Evolutionary conservation across 2,329 filamentous ascomycete genomes (phyloP), one percentile per base, ranked within the genome.

Genomic region (Alternaria incomplexa): DNA sequence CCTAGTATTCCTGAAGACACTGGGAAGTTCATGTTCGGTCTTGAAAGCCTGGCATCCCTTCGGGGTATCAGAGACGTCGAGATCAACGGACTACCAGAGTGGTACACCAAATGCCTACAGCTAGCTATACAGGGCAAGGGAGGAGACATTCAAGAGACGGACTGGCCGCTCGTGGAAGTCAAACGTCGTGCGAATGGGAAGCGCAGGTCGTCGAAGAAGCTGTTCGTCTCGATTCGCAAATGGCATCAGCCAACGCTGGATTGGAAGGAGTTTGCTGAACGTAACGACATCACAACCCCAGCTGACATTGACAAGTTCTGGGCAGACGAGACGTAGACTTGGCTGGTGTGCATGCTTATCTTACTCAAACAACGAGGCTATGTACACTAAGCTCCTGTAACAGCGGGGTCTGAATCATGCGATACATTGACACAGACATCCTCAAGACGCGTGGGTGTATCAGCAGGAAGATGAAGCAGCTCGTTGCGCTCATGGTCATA

Each of bases 241-340:
- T 74, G 69, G 71, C 63, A 69, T 55, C 62, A 72, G 36, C 69
- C 70, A 10, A 61, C 26, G 44, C 53, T 71, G 9, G 60, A 76
- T 50, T 76, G 73, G 71, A 62, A 62, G 36, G 67, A 67, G 59
- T 75, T 69, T 65, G 73, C 73, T 2, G 52, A 66, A 54, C 57
- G 68, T 3, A 75, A 74, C 30, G 46, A 45, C 6, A 64, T 73
- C 22, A 36, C 57, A 7, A 7, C 63, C 25, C 62, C 66, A 20
- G 61, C 61, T 43, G 56, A 63, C 25, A 56, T 65, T 28, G 57
- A 56, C 15, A 54, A 40, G 26, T 51, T 65, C 20, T 66, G 57
- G 54, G 25, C 44, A 22, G 25, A 15, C 3, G 22, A 46, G 10
- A 5, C 11, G 13, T 54, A 53, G n/a, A 12, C 17, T 22, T 40